Percentiles rank a stretch among this genome's conserved stretches.
phyloP scores from a whole-genome alignment of 2,329 filamentous ascomycete genomes.

The Ascomycota sp. region DNA sequence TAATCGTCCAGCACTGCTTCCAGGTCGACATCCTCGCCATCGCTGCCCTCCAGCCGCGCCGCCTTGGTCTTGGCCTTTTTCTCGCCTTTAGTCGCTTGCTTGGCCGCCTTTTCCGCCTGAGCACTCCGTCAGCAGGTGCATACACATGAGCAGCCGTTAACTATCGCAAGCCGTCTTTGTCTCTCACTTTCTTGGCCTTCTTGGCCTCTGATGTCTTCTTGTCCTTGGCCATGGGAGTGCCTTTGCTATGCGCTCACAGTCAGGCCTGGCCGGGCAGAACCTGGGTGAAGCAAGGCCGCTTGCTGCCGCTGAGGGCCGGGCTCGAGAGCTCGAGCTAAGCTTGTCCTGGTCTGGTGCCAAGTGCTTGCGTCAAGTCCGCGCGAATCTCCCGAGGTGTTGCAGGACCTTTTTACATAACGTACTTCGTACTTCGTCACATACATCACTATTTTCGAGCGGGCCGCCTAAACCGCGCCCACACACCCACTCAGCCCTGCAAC shows the following conservation, averaged over 20 bases:
- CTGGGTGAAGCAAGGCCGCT: too few relatives aligned
- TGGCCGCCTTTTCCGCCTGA: conserved; percentile 44
- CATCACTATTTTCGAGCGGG: too few relatives aligned
- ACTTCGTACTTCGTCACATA: too few relatives aligned
- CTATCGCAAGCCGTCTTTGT: neutral
- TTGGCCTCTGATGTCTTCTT: conserved; percentile 28
- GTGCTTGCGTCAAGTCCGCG: too few relatives aligned
- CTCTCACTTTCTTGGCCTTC: conserved; percentile 26
- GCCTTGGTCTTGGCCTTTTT: conserved; percentile 59
- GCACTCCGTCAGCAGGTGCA: neutral
- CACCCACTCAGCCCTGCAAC: too few relatives aligned
- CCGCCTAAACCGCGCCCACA: too few relatives aligned
- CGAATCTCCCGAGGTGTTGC: too few relatives aligned
- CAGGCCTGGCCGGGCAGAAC: neutral
- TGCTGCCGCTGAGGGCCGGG: too few relatives aligned
- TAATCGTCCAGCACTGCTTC: conserved; percentile 88
- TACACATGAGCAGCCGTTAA: neutral
- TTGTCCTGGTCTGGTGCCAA: too few relatives aligned
- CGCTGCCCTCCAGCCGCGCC: conserved; percentile 58
- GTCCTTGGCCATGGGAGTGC: conserved; percentile 25
- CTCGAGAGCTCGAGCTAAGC: too few relatives aligned
- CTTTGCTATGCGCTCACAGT: neutral
- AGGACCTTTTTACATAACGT: too few relatives aligned
- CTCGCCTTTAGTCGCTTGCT: conserved; percentile 76
- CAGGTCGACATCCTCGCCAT: conserved; percentile 80